phyloP scores from a whole-genome alignment of 2,329 filamentous ascomycete species.

The Dendryphion nanum region DNA sequence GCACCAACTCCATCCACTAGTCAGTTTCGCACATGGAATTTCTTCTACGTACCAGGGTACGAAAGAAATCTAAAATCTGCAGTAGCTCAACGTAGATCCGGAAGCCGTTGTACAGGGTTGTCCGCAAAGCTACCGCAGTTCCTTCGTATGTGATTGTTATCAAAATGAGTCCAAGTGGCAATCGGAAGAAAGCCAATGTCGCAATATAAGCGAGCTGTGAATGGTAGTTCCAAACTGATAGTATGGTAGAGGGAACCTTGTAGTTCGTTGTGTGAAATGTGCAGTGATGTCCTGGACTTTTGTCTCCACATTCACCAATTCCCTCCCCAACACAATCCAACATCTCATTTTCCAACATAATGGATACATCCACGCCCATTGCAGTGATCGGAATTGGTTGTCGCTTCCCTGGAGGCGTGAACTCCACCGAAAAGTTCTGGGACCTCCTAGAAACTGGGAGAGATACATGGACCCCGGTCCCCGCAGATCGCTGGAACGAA shows the following conservation, averaged over 20 bases:
- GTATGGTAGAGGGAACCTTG: not conserved
- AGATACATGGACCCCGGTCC: conserved; percentile 24
- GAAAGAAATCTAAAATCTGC: no score
- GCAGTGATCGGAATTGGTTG: conserved; percentile 40
- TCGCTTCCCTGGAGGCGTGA: conserved; percentile 31
- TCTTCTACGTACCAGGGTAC: no score
- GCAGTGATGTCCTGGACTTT: not conserved
- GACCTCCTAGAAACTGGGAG: conserved; percentile 22
- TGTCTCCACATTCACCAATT: not conserved
- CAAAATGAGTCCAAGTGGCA: no score
- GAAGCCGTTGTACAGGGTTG: no score
- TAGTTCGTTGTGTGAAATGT: not conserved
- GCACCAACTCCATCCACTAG: no score
- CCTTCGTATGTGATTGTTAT: no score
- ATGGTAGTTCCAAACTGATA: not conserved
- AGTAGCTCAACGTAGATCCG: no score
- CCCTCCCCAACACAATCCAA: not conserved
- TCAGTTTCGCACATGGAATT: no score
- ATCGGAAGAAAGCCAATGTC: not conserved
- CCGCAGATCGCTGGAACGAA: conserved; percentile 31
- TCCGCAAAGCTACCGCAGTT: no score
- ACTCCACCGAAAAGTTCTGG: conserved; percentile 35
- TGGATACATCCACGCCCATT: conserved; percentile 8
- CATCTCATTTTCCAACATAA: not conserved
- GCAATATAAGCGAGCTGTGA: not conserved